phyloP scores from a whole-genome alignment of 2,329 filamentous ascomycete genomes.

The Nothopassalora personata region DNA sequence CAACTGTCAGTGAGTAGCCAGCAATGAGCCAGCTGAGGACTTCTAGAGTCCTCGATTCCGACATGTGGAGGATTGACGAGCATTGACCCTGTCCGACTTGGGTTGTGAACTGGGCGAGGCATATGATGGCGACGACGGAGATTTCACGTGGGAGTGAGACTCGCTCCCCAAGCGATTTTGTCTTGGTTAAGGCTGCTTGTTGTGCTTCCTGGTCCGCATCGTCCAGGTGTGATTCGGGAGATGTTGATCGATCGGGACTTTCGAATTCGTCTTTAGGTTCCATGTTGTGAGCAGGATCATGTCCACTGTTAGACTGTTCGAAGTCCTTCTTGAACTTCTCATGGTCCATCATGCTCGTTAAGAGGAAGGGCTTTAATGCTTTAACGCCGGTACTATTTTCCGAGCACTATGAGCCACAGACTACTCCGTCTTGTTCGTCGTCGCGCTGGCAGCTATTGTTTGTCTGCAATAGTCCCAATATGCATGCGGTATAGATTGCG shows the following conservation, averaged over 20 bases:
- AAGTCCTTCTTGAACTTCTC: neutral
- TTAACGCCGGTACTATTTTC: neutral
- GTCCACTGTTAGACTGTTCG: neutral
- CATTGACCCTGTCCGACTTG: constrained; percentile 26
- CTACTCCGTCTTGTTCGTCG: neutral
- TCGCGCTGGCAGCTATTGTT: neutral
- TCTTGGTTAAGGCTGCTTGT: constrained; percentile 6
- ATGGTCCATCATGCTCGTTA: neutral
- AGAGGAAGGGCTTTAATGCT: neutral
- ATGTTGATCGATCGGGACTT: constrained; percentile 8
- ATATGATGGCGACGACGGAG: constrained; percentile 27
- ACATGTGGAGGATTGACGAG: constrained; percentile 36
- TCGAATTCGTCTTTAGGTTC: constrained; percentile 15
- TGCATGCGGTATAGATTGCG: neutral
- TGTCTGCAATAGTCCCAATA: neutral
- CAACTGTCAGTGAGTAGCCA: constrained; percentile 40
- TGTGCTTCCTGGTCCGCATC: constrained; percentile 4
- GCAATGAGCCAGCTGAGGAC: constrained; percentile 43
- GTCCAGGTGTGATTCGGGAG: constrained; percentile 12
- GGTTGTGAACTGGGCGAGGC: constrained; percentile 29
- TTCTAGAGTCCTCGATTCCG: constrained; percentile 36
- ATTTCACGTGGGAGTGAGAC: constrained; percentile 30
- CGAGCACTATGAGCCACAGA: neutral
- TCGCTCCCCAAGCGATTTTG: constrained; percentile 23
- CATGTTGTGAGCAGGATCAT: neutral